Evolutionary conservation across 257 asterid species (phyloP).

Genomic region (Capsicum pubescens): DNA sequence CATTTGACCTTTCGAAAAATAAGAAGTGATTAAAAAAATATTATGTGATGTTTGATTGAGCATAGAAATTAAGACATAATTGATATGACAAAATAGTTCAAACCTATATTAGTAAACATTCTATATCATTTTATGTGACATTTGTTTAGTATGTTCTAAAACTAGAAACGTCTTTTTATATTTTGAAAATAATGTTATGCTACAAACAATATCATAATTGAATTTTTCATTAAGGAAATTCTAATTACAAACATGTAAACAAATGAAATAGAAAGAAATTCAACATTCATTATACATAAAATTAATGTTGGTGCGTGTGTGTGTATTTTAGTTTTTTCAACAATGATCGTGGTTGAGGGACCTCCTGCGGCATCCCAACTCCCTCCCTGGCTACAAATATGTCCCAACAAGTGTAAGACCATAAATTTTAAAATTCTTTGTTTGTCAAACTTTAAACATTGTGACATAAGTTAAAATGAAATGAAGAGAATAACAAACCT

Average conservation of each 20-base stretch:
- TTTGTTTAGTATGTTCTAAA: not conserved
- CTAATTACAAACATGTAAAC: not conserved
- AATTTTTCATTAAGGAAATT: not conserved
- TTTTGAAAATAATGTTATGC: not conserved
- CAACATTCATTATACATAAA: not conserved
- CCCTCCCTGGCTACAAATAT: not conserved
- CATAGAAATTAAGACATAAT: not conserved
- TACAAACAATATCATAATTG: not conserved
- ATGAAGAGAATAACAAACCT: slow-evolving; percentile 49
- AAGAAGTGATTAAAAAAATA: not conserved
- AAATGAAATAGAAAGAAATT: not conserved
- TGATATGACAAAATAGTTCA: not conserved
- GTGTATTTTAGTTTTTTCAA: too few relatives aligned
- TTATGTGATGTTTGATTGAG: not conserved
- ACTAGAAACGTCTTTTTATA: not conserved
- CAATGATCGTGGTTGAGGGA: not conserved
- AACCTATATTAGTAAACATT: not conserved
- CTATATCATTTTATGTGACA: not conserved
- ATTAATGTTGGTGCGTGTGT: not conserved
- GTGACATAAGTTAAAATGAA: not conserved
- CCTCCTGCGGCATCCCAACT: not conserved
- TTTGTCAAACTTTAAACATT: accelerated
- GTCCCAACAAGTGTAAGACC: not conserved
- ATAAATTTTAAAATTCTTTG: not conserved
- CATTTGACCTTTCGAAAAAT: not conserved